A percentile compares a stretch with the other conserved stretches of the same genome.
These are phyloP conservation scores for Suillus spraguei DNA, from an alignment of 768 basidiomycete species.

Conservation along the genomic window DNA sequence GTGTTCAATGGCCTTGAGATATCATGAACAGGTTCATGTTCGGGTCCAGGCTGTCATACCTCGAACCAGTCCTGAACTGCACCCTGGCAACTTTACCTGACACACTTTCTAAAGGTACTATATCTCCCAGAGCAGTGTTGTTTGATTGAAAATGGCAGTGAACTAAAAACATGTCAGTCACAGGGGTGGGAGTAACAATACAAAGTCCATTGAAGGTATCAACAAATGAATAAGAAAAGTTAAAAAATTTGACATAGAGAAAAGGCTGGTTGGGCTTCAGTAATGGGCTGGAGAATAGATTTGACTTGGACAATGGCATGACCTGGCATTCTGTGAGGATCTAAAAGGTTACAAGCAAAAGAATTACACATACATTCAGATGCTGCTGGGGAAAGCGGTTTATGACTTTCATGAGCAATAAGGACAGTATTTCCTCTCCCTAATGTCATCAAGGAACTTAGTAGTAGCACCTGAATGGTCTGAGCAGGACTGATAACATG, in stretches of 20 bases:
- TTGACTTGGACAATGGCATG: constrained; percentile 5
- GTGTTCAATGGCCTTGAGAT: too few species aligned
- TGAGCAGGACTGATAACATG: too few species aligned
- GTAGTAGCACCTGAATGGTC: too few species aligned
- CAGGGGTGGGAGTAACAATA: background rate
- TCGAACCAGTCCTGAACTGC: too few species aligned
- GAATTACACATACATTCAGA: too few species aligned
- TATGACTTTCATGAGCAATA: too few species aligned
- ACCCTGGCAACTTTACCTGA: too few species aligned
- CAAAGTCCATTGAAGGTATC: background rate
- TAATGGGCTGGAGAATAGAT: constrained; percentile 4
- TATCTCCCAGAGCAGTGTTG: background rate
- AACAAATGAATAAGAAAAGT: constrained; percentile 1
- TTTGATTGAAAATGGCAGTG: background rate
- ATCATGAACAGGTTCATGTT: too few species aligned
- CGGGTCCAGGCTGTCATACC: too few species aligned
- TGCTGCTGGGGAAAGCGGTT: too few species aligned
- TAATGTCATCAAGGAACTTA: too few species aligned
- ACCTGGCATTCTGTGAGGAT: constrained; percentile 5
- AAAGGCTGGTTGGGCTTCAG: background rate
- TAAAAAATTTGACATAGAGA: constrained; percentile 10
- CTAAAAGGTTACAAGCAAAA: background rate
- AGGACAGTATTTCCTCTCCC: too few species aligned
- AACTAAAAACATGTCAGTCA: constrained; percentile 8
- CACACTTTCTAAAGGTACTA: constrained; percentile 5